Conservation (phyloP, 75 land plant genomes). For the Cupressus sempervirens region DNA sequence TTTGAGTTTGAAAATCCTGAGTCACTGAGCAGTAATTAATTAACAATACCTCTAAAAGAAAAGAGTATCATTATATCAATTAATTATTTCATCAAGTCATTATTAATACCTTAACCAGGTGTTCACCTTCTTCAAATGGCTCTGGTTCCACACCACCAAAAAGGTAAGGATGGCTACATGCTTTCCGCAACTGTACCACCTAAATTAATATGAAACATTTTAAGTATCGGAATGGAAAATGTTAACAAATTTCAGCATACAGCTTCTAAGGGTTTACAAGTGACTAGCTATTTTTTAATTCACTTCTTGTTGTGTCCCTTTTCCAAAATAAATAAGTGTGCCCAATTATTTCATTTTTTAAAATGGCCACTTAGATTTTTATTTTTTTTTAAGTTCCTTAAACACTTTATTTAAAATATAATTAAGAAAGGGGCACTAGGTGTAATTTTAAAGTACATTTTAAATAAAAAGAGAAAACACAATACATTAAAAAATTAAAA, state of each 20-base stretch:
- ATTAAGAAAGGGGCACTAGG: too few relatives aligned
- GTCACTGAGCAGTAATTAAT: background rate
- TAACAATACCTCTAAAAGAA: background rate
- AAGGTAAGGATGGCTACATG: constrained; percentile 95
- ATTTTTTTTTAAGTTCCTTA: too few relatives aligned
- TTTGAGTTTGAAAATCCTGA: background rate
- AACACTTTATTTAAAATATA: too few relatives aligned
- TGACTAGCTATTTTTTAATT: background rate
- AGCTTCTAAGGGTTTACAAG: background rate
- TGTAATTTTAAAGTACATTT: too few relatives aligned
- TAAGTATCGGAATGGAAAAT: background rate
- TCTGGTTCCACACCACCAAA: constrained; percentile 96
- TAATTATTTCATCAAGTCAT: background rate
- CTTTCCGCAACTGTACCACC: constrained; percentile 84
- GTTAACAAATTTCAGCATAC: background rate
- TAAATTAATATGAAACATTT: constrained; percentile 13
- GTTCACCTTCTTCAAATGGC: constrained; percentile 95
- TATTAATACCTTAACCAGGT: constrained; percentile 70
- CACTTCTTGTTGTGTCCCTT: background rate
- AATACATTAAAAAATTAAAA: too few relatives aligned
- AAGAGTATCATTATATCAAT: background rate
- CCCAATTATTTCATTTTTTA: too few relatives aligned
- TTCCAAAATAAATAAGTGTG: too few relatives aligned
- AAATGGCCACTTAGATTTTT: too few relatives aligned
- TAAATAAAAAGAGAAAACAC: too few relatives aligned